Evolutionary conservation across 2,329 filamentous ascomycete species (phyloP).

Genomic region (Paecilomyces niveus): DNA sequence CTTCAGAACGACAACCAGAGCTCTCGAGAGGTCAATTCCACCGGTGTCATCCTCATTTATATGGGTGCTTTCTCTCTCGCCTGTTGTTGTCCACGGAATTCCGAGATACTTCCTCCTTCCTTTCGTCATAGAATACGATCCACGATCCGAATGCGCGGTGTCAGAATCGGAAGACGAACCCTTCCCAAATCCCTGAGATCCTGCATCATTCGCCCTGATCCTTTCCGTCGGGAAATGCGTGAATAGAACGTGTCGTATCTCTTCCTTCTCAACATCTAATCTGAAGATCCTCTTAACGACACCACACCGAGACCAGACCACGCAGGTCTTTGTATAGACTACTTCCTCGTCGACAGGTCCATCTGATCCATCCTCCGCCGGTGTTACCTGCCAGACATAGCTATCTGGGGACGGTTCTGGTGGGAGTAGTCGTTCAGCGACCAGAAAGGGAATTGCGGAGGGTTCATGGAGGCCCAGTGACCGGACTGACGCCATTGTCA

Average conservation of each 20-base stretch:
- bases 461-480: constrained; percentile 90
- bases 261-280: constrained; percentile 79
- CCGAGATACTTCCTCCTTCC: constrained; percentile 16
- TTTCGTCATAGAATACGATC: not conserved
- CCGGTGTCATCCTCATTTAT: constrained; percentile 11
- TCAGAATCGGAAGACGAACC: not conserved
- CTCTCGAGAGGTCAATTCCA: constrained; percentile 40
- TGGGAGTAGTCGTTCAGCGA: constrained; percentile 71
- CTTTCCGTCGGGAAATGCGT: constrained; percentile 64
- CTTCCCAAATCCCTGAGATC: not conserved
- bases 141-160: not conserved
- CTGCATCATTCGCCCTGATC: constrained; percentile 8
- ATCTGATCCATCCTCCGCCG: constrained; percentile 36
- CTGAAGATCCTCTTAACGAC: constrained; percentile 79
- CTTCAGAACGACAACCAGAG: constrained; percentile 83
- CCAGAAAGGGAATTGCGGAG: constrained; percentile 71
- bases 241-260: constrained; percentile 76
- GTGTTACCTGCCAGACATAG: constrained; percentile 69
- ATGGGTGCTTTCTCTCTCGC: constrained; percentile 20
- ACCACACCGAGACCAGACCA: constrained; percentile 83
- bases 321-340: constrained; percentile 64
- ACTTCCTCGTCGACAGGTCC: constrained; percentile 66
- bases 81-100: constrained; percentile 9
- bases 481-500: constrained; percentile 76
- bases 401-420: constrained; percentile 54